phyloP scores from a whole-genome alignment of 148 eudicot genomes.

The Rheum nobile region DNA sequence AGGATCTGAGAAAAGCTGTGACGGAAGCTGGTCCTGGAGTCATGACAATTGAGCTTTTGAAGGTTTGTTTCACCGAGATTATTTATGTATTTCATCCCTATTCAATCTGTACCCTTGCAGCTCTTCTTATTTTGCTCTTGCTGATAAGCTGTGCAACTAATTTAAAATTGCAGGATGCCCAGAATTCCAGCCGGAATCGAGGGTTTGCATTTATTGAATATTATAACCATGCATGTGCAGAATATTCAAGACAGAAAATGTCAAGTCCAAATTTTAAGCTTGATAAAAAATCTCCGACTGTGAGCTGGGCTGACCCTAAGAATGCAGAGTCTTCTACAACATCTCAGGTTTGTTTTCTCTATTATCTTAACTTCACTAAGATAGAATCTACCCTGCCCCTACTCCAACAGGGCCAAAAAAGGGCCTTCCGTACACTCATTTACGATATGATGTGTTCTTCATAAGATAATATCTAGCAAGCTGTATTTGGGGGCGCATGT shows the following conservation, averaged over 20 bases:
- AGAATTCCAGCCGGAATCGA: conserved; percentile 72
- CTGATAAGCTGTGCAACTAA: conserved; percentile 8
- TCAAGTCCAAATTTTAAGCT: conserved; percentile 70
- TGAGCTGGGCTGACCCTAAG: conserved; percentile 96
- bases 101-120: background rate
- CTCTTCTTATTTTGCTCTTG: background rate
- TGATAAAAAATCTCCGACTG: conserved; percentile 73
- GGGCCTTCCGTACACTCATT: background rate
- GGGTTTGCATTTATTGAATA: conserved; percentile 93
- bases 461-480: background rate
- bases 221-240: conserved; percentile 94
- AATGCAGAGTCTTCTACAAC: conserved; percentile 44
- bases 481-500: background rate
- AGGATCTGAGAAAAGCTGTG: conserved; percentile 57
- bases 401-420: background rate
- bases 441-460: too few relatives aligned
- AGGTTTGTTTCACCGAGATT: conserved; percentile 30
- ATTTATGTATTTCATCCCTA: background rate
- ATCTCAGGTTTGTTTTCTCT: conserved; percentile 40
- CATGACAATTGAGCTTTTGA: conserved; percentile 52
- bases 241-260: conserved; percentile 81
- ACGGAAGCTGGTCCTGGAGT: conserved; percentile 75
- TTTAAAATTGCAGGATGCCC: conserved; percentile 57
- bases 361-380: background rate
- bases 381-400: background rate